Evolutionary conservation across 2,329 filamentous ascomycete genomes (phyloP).

Genomic region (Huntiella savannae): DNA sequence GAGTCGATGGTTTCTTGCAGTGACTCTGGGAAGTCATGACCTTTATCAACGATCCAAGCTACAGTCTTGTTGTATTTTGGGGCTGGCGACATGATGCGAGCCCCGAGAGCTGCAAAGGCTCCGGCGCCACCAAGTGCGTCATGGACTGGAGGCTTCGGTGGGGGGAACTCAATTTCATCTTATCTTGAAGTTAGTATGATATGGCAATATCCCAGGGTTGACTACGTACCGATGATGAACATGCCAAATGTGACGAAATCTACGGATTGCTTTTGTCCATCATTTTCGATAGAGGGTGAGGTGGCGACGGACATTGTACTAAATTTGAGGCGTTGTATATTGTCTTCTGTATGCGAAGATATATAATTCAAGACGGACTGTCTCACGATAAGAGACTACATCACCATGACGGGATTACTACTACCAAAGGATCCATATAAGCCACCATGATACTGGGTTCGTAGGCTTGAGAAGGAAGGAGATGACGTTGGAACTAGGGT

Average conservation of each 20-base stretch:
- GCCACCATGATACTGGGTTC: no score
- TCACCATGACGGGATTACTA: no score
- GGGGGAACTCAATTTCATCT: constrained; percentile 84
- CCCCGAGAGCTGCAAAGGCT: constrained; percentile 70
- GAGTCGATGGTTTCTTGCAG: constrained; percentile 44
- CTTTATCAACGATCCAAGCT: constrained; percentile 82
- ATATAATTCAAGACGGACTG: no score
- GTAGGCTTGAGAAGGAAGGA: no score
- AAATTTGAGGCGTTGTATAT: no score
- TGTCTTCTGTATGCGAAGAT: no score
- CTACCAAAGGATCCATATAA: no score
- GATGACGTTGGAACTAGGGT: no score
- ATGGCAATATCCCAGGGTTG: not conserved
- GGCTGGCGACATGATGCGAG: constrained; percentile 61
- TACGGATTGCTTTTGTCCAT: constrained; percentile 17
- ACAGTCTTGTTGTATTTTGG: constrained; percentile 44
- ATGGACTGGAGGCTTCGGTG: constrained; percentile 46
- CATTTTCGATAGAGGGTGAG: not conserved
- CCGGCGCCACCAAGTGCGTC: constrained; percentile 80
- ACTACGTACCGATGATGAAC: constrained; percentile 48
- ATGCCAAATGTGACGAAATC: constrained; percentile 55
- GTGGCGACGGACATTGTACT: not conserved
- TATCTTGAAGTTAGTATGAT: constrained; percentile 12
- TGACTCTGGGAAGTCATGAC: constrained; percentile 61
- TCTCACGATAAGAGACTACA: no score